Base-by-base conservation (phyloP, 2,329 filamentous ascomycete species). In the Xylaria sp. region DNA sequence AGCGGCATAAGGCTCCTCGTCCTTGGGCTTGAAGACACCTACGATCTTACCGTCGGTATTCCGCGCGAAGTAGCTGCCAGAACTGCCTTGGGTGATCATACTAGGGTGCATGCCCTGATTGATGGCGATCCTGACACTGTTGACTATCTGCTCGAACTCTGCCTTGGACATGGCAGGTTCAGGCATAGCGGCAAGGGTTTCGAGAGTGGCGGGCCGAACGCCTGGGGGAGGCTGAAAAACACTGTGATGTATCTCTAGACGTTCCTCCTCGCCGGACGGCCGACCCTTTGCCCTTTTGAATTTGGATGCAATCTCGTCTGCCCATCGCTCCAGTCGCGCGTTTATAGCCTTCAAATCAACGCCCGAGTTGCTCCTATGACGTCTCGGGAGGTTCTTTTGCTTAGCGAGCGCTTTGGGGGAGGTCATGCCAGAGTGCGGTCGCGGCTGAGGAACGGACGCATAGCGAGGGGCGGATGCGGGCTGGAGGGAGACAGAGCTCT, bases 271-370 rank as follows among this genome's bases (percentile, higher is more conserved):
- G 54, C 90, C 85, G 10, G 79, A 82, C 76, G 89, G 91, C 79
- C 90, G 93, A 63, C 91, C 89, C 76, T 90, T 91, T 74, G 88
- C 86, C 72, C 94, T 93, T 84, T 97, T 98, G 87, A 99, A 98
- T 76, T 97, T 96, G 74, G 94, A 92, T 36, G 96, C 94, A 77
- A 99, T 98, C 82, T 99, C 96, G 75, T 98, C 96, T 18, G 96
- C 96, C 96, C 96, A 99, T 79, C 93, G 88, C 82, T 99, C 96
- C 31, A 99, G 84, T 28, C 96, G 88, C 68, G 95, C 94, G 81
- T 99, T 99, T 82, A 99, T 98, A 69, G 96, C 96, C 80, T 98
- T 98, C 78, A 99, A 92, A 78, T 99, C 96, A 20, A 99, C 95
- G 2, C 94, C 95, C 23, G 94, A 94, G 75, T 94, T 96, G 78